A percentile compares a stretch with the other conserved stretches of the same genome.
These are phyloP conservation scores for Sicyos edulis DNA, from an alignment of 306 rosid species.

Conservation along the genomic window DNA sequence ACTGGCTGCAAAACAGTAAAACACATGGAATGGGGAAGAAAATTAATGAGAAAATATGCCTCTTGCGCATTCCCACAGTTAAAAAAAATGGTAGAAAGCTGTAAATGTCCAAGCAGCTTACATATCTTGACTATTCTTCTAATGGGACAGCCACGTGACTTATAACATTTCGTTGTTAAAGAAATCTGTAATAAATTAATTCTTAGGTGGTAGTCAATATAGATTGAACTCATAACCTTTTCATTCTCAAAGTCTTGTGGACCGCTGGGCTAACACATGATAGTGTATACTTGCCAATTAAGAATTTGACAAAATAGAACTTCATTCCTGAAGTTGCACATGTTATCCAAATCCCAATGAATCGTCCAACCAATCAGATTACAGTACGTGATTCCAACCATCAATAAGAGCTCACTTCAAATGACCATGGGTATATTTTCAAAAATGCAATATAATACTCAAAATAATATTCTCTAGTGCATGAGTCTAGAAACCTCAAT, in stretches of 20 bases:
- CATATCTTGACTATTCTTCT: too few species aligned
- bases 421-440: neutral
- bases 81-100: too few species aligned
- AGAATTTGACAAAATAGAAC: neutral
- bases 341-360: neutral
- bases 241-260: too few species aligned
- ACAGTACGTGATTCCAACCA: neutral
- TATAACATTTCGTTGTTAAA: too few species aligned
- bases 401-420: neutral
- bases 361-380: neutral
- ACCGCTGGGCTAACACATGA: too few species aligned
- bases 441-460: neutral
- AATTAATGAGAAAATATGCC: neutral
- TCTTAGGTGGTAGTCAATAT: too few species aligned
- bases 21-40: neutral
- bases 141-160: too few species aligned
- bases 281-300: neutral
- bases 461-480: neutral
- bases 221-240: too few species aligned
- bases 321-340: neutral
- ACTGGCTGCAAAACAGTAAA: slow-evolving; percentile 1
- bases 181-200: too few species aligned
- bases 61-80: neutral
- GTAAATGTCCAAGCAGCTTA: too few species aligned
- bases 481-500: neutral